Evolutionary conservation across 2,329 filamentous ascomycete genomes (phyloP).

Genomic region (Sarocladiaceae sp.): DNA sequence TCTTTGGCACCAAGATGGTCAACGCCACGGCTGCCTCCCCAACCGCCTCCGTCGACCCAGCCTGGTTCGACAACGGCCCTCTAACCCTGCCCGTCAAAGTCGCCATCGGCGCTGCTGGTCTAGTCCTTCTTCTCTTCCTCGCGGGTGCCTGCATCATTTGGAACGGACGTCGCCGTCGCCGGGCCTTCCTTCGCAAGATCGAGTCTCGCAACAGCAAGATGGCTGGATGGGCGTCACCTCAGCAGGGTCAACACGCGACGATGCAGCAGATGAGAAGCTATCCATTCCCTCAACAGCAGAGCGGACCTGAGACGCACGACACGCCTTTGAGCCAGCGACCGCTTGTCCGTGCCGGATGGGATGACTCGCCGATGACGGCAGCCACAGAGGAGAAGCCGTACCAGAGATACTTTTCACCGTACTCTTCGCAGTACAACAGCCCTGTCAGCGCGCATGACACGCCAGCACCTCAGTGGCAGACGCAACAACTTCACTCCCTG

Average conservation of each 20-base stretch:
- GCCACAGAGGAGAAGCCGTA: slow-evolving; percentile 29
- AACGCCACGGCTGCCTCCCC: slow-evolving; percentile 45
- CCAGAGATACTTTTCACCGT: slow-evolving; percentile 51
- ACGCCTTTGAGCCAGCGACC: slow-evolving; percentile 32
- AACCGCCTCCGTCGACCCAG: slow-evolving; percentile 30
- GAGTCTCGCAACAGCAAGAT: slow-evolving; percentile 29
- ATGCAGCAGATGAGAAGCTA: slow-evolving; percentile 17
- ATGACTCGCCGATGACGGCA: slow-evolving; percentile 44
- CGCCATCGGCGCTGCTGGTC: slow-evolving; percentile 48
- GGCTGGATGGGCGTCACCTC: slow-evolving; percentile 34
- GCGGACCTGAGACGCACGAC: slow-evolving; percentile 17
- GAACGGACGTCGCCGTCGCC: slow-evolving; percentile 49
- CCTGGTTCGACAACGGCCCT: slow-evolving; percentile 35
- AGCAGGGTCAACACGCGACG: too few relatives aligned
- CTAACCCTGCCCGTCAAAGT: slow-evolving; percentile 50
- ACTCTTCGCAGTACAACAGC: slow-evolving; percentile 53
- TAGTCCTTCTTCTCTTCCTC: slow-evolving; percentile 40
- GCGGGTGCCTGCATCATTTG: slow-evolving; percentile 48
- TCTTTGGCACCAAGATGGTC: slow-evolving; percentile 43
- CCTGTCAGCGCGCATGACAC: slow-evolving; percentile 41
- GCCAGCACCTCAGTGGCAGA: slow-evolving; percentile 5
- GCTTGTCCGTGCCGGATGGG: slow-evolving; percentile 37
- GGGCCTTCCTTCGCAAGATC: slow-evolving; percentile 42
- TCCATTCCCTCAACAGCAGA: slow-evolving; percentile 9
- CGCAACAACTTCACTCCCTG: not conserved